A percentile compares a stretch with the other conserved stretches of the same genome.
Conservation (phyloP, 257 asterid species). For the Linaria vulgaris region DNA sequence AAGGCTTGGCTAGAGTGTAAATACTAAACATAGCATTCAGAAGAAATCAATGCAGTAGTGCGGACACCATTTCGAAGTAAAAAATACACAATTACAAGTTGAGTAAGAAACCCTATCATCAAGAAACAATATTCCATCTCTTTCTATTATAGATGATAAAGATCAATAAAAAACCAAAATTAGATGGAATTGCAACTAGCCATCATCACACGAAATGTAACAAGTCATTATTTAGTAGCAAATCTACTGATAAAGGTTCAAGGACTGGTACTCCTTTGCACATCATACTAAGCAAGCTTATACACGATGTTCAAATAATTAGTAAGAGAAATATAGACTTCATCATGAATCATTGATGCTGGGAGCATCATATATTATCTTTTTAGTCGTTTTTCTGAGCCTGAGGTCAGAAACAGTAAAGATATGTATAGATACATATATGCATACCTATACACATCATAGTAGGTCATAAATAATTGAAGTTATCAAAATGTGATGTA, state of each 20-base stretch:
- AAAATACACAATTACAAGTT: neutral
- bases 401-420: no score
- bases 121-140: neutral
- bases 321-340: constrained; percentile 16
- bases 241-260: neutral
- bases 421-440: no score
- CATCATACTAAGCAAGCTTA: constrained; percentile 7
- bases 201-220: neutral
- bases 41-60: constrained; percentile 9
- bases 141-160: neutral
- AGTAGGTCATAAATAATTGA: no score
- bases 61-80: neutral
- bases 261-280: neutral
- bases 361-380: constrained; percentile 15
- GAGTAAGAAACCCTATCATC: neutral
- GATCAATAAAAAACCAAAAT: neutral
- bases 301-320: constrained; percentile 3
- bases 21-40: constrained; percentile 5
- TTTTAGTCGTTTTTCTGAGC: no score
- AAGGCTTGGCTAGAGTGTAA: no score
- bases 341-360: neutral
- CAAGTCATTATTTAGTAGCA: neutral
- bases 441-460: no score
- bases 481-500: no score
- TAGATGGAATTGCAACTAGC: neutral